Base-by-base conservation (phyloP, 768 basidiomycete species). In the Dioszegia crocea region DNA sequence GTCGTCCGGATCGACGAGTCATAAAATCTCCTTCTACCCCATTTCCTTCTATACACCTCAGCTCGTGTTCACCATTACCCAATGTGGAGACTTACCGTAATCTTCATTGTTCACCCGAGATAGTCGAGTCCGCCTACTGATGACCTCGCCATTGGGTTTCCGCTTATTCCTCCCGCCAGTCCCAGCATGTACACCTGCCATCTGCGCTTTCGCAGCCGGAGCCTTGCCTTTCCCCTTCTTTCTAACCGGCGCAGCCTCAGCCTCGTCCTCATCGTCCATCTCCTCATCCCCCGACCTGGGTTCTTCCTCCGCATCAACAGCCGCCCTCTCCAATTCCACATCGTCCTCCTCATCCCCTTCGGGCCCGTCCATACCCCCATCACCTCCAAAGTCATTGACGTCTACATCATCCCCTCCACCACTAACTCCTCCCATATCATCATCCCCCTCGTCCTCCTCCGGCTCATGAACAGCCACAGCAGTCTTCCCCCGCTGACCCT, bases 1-100 rank as follows among this genome's bases (percentile, higher is more conserved):
- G 80, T 23, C 93, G 85, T 47, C 79, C 79, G 29, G 89, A 86
- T 49, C 87, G 85, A 17, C 91, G 86, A 1, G 88, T 79, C 23
- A 86, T 86, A 29, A 73, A 73, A 46, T 68, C 59, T 9, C 68
- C 69, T 19, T 61, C 54, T 31, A 61, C 65, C 30, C 65, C 63
- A 36, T 67, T 62, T 3, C 61, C 64, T 30, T 52, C 54, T 41
- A 23, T 38, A n/a, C 23, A n/a, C n/a, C n/a, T n/a, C n/a, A n/a
- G n/a, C n/a, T n/a, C n/a, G n/a, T n/a, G n/a, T n/a, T n/a, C n/a
- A n/a, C n/a, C n/a, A n/a, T n/a, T n/a, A n/a, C n/a, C n/a, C n/a
- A n/a, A n/a, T n/a, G n/a, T n/a, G n/a, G n/a, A n/a, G n/a, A n/a
- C n/a, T n/a, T n/a, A 10, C 16, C 6, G 8, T 21, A 57, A 56